Conservation (phyloP, 2,329 filamentous ascomycete species). For the Sporothrix protearum region DNA sequence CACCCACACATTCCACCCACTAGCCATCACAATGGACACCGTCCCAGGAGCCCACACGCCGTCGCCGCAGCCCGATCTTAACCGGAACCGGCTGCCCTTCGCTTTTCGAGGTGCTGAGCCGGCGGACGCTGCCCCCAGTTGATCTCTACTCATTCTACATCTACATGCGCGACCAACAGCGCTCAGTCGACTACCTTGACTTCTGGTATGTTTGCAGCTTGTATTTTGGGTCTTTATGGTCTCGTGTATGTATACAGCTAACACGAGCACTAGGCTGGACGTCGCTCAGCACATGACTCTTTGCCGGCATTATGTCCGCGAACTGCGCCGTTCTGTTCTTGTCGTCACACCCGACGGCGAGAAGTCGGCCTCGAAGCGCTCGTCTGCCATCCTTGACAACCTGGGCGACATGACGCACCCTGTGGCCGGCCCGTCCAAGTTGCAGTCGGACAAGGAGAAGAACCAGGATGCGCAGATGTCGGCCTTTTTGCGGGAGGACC, state of each 20-base stretch:
- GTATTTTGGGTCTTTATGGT: constrained; percentile 15
- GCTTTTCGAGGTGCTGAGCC: constrained; percentile 90
- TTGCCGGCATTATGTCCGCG: constrained; percentile 93
- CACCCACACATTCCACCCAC: background rate
- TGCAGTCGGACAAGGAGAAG: constrained; percentile 65
- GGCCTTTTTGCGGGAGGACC: constrained; percentile 73
- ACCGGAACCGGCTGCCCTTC: constrained; percentile 88
- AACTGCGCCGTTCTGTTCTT: constrained; percentile 87
- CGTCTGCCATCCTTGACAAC: constrained; percentile 72
- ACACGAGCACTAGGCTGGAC: constrained; percentile 70
- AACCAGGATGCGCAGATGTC: constrained; percentile 87
- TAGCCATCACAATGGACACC: constrained; percentile 37
- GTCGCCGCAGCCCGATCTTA: constrained; percentile 56
- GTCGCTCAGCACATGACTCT: constrained; percentile 98
- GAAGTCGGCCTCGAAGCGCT: constrained; percentile 72
- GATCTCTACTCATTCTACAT: constrained; percentile 99
- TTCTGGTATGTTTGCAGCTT: constrained; percentile 69
- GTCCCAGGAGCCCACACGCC: constrained; percentile 38
- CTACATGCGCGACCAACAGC: constrained; percentile 98
- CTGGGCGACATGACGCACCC: constrained; percentile 63
- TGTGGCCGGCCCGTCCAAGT: constrained; percentile 59
- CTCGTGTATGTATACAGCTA: background rate
- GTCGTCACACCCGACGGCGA: constrained; percentile 89
- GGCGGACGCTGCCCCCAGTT: constrained; percentile 89
- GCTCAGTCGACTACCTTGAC: constrained; percentile 95